Evolutionary conservation across 116 monocot genomes (phyloP).

Genomic region (Phalaenopsis hybrid): DNA sequence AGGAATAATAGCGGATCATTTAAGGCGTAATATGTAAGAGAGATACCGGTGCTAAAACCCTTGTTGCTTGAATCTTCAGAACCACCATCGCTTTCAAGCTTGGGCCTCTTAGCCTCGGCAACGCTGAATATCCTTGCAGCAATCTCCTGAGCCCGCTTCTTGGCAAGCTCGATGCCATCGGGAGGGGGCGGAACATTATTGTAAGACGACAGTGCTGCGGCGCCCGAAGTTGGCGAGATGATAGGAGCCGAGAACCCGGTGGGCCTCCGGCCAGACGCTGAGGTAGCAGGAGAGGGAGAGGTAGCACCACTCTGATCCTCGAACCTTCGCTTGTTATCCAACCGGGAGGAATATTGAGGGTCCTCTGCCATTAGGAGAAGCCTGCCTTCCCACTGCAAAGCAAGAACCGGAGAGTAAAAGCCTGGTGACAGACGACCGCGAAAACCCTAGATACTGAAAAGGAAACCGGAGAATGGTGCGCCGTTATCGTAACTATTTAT

Average conservation of each 20-base stretch:
- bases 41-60: conserved; percentile 20
- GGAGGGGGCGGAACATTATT: conserved; percentile 69
- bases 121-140: conserved; percentile 65
- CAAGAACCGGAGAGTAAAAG: neutral
- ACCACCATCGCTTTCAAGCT: conserved; percentile 41
- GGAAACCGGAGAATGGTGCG: neutral
- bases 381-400: neutral
- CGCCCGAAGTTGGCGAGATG: conserved; percentile 14
- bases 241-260: conserved; percentile 43
- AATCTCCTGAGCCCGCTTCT: conserved; percentile 83
- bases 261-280: conserved; percentile 16
- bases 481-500: no score
- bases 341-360: conserved; percentile 21
- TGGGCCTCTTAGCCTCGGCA: conserved; percentile 82
- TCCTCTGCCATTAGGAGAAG: conserved; percentile 62
- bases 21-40: neutral
- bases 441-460: neutral
- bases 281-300: conserved; percentile 16
- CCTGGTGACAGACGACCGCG: neutral
- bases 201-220: conserved; percentile 35
- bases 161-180: conserved; percentile 74
- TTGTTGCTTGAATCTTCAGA: conserved; percentile 16
- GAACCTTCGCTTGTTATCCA: conserved; percentile 77
- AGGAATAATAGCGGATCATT: neutral
- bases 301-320: conserved; percentile 31